Conservation (phyloP, 495 filamentous ascomycete genomes). For the Tuber aestivum region DNA sequence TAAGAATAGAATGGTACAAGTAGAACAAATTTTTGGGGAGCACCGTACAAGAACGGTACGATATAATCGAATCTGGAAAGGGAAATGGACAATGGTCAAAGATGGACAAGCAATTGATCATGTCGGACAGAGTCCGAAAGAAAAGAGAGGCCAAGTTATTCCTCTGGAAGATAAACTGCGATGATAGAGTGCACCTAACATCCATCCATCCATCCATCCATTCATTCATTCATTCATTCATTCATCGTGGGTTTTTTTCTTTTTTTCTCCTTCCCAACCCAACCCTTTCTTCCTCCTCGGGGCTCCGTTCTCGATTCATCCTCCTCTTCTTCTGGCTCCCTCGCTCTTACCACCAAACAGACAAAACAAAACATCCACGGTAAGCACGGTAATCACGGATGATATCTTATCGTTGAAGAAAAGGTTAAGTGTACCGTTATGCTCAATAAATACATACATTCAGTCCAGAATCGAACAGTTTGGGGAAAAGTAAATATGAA, state of each 20-base stretch:
- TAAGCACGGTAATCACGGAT: not conserved
- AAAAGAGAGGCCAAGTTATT: not conserved
- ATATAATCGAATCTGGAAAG: not conserved
- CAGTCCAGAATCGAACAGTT: constrained; percentile 3
- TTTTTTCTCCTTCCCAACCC: not conserved
- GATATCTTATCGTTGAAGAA: not conserved
- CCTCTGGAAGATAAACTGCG: not conserved
- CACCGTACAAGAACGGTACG: not conserved
- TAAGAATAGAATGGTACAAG: not conserved
- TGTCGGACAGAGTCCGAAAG: not conserved
- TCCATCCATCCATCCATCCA: not conserved
- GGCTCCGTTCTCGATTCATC: not conserved
- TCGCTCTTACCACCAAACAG: not conserved
- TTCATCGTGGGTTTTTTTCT: not conserved
- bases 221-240: too few relatives aligned
- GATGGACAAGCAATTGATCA: not conserved
- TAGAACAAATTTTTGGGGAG: not conserved
- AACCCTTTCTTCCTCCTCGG: not conserved
- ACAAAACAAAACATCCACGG: not conserved
- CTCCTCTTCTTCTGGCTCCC: not conserved
- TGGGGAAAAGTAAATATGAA: constrained; percentile 8
- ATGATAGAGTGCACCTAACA: not conserved
- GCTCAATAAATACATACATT: constrained; percentile 8
- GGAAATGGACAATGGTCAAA: constrained; percentile 3
- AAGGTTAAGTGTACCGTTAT: constrained; percentile 1